Conservation (phyloP, 176 grass and related monocot genomes). For the Saccharum spontaneum region DNA sequence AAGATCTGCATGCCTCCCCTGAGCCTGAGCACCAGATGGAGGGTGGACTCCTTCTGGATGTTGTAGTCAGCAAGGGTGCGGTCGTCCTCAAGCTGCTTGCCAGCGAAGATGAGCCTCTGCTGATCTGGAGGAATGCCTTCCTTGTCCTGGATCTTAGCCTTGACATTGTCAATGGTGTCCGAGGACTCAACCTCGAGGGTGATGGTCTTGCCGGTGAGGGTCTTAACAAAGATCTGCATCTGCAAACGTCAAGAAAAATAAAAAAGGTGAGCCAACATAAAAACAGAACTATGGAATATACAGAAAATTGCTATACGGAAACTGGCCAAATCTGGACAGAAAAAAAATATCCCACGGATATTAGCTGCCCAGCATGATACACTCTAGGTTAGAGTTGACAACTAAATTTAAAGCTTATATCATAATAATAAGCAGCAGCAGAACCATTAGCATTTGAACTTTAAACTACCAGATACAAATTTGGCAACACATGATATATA, state of each 20-base stretch:
- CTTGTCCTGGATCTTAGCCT: conserved; percentile 64
- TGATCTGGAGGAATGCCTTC: conserved; percentile 50
- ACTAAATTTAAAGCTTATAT: no score
- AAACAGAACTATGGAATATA: neutral
- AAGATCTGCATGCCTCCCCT: neutral
- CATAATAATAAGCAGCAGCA: no score
- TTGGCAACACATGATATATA: no score
- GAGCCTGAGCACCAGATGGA: neutral
- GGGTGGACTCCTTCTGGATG: conserved; percentile 32
- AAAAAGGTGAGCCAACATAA: neutral
- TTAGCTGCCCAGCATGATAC: neutral
- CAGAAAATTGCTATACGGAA: neutral
- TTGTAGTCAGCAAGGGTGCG: conserved; percentile 37
- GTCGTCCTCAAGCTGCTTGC: conserved; percentile 42
- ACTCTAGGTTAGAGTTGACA: neutral
- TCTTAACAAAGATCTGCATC: conserved; percentile 79
- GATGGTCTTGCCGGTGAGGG: conserved; percentile 63
- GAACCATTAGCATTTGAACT: no score
- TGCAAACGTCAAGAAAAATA: neutral
- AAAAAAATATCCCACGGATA: neutral
- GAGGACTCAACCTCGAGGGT: conserved; percentile 49
- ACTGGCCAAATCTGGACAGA: neutral
- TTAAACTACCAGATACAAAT: no score
- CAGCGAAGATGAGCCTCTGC: conserved; percentile 40
- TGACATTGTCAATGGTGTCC: conserved; percentile 54